Evolutionary conservation across 2,329 filamentous ascomycete genomes (phyloP), one percentile per base, ranked within the genome.

Genomic region (Neodidymelliopsis sp.): DNA sequence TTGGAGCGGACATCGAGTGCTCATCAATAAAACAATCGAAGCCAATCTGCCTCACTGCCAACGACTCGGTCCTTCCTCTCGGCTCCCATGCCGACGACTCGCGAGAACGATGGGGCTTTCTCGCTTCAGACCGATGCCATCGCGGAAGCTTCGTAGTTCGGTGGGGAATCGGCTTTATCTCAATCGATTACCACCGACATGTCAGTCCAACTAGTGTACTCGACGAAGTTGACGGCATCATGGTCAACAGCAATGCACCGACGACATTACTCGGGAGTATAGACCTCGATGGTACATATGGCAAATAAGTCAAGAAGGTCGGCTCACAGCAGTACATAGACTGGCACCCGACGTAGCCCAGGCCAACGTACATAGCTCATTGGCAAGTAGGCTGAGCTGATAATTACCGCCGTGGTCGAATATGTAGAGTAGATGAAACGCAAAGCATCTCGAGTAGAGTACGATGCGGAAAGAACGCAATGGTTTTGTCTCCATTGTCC

Each of bases 41-140:
- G 23, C 19, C 20, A 19, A n/a, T 20, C 20, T 34, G 37, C 15
- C 16, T 20, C 29, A 22, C 3, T 4, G 18, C 25, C 13, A n/a
- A 3, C 25, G 22, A 30, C 44, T 33, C 24, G 18, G 33, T 7
- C 31, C 8, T 18, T 13, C 31, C 6, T 35, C 27, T 42, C 33
- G 27, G 33, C 37, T 40, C 22, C 16, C 15, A 16, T 20, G 24
- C 47, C 40, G 47, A 20, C 15, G 8, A 16, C 22, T 37, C 44
- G 44, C 27, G 23, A 27, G 37, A 25, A 44, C 29, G 34, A 38
- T 49, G 39, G 46, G 39, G 15, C 20, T 11, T 18, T 37, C 22
- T 44, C 39, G 46, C 33, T 34, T 29, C 16, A 37, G 27, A 25
- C 33, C 38, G 46, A 33, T 38, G 36, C 44, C 18, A 27, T 43